These are phyloP conservation scores for Tolypocladium paradoxum DNA, from an alignment of 2,329 filamentous ascomycete genomes.

Conservation along the genomic window DNA sequence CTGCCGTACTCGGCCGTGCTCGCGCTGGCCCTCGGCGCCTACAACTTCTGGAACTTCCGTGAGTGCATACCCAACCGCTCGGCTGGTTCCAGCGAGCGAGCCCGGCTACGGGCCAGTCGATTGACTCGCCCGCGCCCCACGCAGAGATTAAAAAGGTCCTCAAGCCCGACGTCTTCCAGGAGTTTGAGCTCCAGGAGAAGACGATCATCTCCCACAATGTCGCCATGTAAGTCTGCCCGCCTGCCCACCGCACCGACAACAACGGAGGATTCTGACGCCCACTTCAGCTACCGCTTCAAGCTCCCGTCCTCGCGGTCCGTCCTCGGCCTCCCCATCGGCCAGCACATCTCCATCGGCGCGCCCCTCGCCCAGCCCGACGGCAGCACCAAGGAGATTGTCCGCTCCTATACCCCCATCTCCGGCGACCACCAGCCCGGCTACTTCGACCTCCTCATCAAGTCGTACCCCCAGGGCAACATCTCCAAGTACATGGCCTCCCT, in stretches of 20 bases:
- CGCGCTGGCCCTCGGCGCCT: constrained; percentile 54
- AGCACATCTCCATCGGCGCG: constrained; percentile 95
- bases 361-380: constrained; percentile 58
- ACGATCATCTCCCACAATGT: constrained; percentile 96
- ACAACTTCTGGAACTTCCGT: constrained; percentile 65
- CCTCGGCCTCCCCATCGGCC: constrained; percentile 92
- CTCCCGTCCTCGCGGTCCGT: constrained; percentile 70
- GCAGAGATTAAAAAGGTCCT: constrained; percentile 71
- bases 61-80: constrained; percentile 24
- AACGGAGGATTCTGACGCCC: constrained; percentile 1
- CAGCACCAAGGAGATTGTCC: constrained; percentile 70
- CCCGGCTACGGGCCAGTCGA: background rate
- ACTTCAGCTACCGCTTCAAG: constrained; percentile 72
- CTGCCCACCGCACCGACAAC: background rate
- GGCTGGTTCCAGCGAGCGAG: background rate
- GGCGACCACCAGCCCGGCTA: constrained; percentile 81
- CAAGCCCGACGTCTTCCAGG: constrained; percentile 78
- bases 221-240: constrained; percentile 61
- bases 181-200: constrained; percentile 91
- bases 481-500: constrained; percentile 82
- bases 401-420: constrained; percentile 86
- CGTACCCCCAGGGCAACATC: constrained; percentile 96
- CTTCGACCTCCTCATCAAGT: constrained; percentile 96
- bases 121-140: background rate
- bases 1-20: constrained; percentile 57